Evolutionary conservation across 176 grass and related monocot genomes (phyloP), one percentile per base, ranked within the genome.

Genomic region (Luzula sylvatica): DNA sequence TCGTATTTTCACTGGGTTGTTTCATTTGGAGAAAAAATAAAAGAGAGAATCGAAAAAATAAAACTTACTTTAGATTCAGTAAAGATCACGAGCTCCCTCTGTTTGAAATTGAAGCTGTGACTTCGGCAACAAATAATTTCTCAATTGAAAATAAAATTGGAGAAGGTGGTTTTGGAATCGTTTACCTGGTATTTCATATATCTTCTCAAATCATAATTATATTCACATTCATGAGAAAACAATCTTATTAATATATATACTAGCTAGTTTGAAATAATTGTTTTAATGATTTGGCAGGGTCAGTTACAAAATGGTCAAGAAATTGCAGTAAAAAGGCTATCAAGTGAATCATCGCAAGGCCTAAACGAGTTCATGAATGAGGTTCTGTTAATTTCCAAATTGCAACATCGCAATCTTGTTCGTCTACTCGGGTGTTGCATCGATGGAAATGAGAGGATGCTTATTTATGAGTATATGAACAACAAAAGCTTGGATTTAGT

Each of bases 351-450:
- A n/a, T 51, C 41, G 9, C 75, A 73, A 46, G 68, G 75, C 4
- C 20, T 61, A 18, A 69, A 62, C n/a, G 86, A 89, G 57, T 89
- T 89, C 62, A 83, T 67, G 49, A 89, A 75, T 54, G 86, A 89
- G 67, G 79, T 89, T 11, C 38, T 54, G 15, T 14, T 80, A 15
- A 76, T 89, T 20, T 74, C 79, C 1, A 83, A 77, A 24, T 71
- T 89, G 38, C 86, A 80, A 11, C 86, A 89, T 30, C 68, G 79
- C 5, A 89, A 89, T 49, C 79, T 83, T 3, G 85, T 83, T 7
- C 70, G 67, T 25, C 62, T 89, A 8, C 75, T 83, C 2, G 85
- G 85, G 25, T 89, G 23, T 52, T 83, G 79, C 67, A 69, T 76
- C 23, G 52, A 89, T 0, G 23, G 9, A 19, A 55, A 65, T 0